Conservation (phyloP, 2,329 filamentous ascomycete genomes). For the Fusarium torreyae region DNA sequence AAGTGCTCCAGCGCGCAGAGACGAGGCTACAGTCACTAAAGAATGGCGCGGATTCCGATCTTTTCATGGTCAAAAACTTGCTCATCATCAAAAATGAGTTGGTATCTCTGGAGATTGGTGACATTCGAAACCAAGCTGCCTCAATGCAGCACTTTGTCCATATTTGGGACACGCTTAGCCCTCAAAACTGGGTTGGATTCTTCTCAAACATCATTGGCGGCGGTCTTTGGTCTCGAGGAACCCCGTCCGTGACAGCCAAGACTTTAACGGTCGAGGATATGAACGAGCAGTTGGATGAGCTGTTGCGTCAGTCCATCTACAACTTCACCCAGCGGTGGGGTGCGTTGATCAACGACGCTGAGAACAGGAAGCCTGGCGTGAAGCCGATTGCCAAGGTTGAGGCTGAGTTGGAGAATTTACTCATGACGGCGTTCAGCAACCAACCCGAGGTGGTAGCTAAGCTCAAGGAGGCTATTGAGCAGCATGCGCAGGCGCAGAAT, state of each 20-base stretch:
- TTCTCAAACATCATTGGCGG: conserved; percentile 71
- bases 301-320: conserved; percentile 74
- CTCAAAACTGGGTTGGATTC: conserved; percentile 71
- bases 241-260: conserved; percentile 56
- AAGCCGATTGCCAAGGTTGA: conserved; percentile 68
- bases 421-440: conserved; percentile 71
- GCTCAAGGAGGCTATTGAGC: conserved; percentile 73
- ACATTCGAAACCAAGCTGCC: conserved; percentile 66
- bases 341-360: conserved; percentile 65
- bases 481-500: conserved; percentile 68
- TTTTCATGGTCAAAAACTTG: conserved; percentile 96
- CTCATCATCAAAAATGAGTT: conserved; percentile 97
- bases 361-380: conserved; percentile 62
- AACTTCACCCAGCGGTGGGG: conserved; percentile 75
- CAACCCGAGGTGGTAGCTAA: conserved; percentile 72
- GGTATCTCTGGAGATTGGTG: conserved; percentile 92
- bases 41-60: conserved; percentile 78
- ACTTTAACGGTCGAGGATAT: conserved; percentile 69
- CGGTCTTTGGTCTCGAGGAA: conserved; percentile 63
- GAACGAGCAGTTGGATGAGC: conserved; percentile 75
- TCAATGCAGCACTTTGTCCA: conserved; percentile 74
- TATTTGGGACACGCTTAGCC: conserved; percentile 75
- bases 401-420: conserved; percentile 68
- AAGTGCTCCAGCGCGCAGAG: conserved; percentile 85
- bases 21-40: conserved; percentile 76